Base-by-base conservation (phyloP, 495 filamentous ascomycete genomes). In the Rusavskia elegans region DNA sequence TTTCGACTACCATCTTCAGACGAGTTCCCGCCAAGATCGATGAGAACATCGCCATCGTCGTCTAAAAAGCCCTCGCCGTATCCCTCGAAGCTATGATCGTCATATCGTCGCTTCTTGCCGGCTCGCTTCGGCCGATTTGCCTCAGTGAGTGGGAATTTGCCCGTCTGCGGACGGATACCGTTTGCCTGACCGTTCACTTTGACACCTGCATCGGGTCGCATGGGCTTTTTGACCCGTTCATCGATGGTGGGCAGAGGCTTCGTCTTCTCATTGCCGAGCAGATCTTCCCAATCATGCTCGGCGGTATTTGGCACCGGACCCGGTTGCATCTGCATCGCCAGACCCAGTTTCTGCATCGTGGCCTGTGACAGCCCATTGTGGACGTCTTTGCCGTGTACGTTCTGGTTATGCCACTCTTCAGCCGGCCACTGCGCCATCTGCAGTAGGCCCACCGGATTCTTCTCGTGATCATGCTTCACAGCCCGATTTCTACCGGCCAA, bases 81-180 rank as follows among this genome's bases (percentile, higher is more conserved):
- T 5, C 83, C 83, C 49, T 76, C 76, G 61, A 81, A 86, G 57
- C 77, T 81, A 42, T 68, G 68, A 29, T 85, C 83, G 59, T 80
- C 75, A 60, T 86, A 86, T 56, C 78, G 69, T 55, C 83, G 70
- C 66, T 84, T 83, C 57, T 78, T 81, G 30, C 75, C 49, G 57
- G 35, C 29, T 78, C 76, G 58, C 73, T 80, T 53, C 3, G 83
- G 79, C 35, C 81, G 68, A 14, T 71, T 67, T 29, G 62, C 49
- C 51, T 77, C 75, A 32, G 63, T 50, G 10, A 57, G 53, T 30
- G 58, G 51, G 19, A 63, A 60, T 30, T 66, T 57, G 42, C 50
- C 53, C 23, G 63, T 60, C 21, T 32, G 35, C 17, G 29, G 49
- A 13, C 54, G 17, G 5, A 27, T 38, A 19, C 64, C 66, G 52